phyloP scores from a whole-genome alignment of 495 filamentous ascomycete genomes.

The Hyphodiscus hymeniophilus region DNA sequence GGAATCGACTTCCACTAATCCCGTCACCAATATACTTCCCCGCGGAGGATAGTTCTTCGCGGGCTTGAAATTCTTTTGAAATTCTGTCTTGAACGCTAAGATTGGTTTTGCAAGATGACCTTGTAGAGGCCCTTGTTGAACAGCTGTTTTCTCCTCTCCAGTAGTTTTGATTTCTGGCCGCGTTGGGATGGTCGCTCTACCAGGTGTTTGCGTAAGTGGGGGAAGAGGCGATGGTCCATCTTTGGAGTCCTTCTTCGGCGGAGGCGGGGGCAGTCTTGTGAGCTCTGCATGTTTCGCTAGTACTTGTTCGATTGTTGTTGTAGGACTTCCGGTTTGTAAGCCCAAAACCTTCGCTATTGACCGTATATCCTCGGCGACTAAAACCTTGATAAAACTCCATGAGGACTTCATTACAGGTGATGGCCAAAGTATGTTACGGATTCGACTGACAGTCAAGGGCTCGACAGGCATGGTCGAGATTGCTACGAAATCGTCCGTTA shows the following conservation, averaged over 20 bases:
- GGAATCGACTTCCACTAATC: slow-evolving; percentile 57
- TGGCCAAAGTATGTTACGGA: slow-evolving; percentile 34
- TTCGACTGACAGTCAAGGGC: slow-evolving; percentile 28
- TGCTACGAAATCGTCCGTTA: slow-evolving; percentile 42
- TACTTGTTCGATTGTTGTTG: slow-evolving; percentile 14
- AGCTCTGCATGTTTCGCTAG: slow-evolving; percentile 12
- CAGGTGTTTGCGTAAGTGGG: not conserved
- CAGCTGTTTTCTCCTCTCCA: slow-evolving; percentile 13
- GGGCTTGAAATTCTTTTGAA: slow-evolving; percentile 37
- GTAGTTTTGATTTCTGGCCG: too few relatives aligned
- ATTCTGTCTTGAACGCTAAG: slow-evolving; percentile 44
- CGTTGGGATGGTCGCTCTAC: not conserved
- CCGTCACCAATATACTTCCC: slow-evolving; percentile 55
- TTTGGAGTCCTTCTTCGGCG: slow-evolving; percentile 7
- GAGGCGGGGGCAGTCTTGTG: slow-evolving; percentile 1
- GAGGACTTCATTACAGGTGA: slow-evolving; percentile 28
- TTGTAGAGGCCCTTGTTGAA: slow-evolving; percentile 23
- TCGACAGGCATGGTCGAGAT: slow-evolving; percentile 41
- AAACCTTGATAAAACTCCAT: slow-evolving; percentile 26
- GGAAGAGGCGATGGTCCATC: not conserved
- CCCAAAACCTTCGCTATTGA: slow-evolving; percentile 16
- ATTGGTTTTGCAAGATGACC: slow-evolving; percentile 25
- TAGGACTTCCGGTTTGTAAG: slow-evolving; percentile 3
- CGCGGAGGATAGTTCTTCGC: slow-evolving; percentile 41
- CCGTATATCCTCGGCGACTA: slow-evolving; percentile 23